Percentiles rank a stretch among this genome's conserved stretches.
Evolutionary conservation across 257 asterid genomes (phyloP).

Genomic region (Datura wrightii): DNA sequence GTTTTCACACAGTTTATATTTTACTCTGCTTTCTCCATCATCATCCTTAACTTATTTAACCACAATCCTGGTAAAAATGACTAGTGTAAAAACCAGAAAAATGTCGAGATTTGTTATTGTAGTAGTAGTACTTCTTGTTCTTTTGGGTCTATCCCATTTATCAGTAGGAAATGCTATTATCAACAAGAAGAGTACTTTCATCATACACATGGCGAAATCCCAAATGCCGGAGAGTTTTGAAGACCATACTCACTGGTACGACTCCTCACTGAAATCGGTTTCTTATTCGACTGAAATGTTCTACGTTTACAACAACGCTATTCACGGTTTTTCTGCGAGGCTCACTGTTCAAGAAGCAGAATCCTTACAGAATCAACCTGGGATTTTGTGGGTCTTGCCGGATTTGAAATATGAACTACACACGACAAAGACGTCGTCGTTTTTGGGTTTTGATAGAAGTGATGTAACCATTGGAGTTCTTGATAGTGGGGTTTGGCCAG

Average conservation of each 20-base stretch:
- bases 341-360: constrained; percentile 50
- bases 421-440: constrained; percentile 64
- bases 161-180: not conserved
- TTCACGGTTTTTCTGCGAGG: constrained; percentile 55
- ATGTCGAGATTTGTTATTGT: not conserved
- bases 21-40: not conserved
- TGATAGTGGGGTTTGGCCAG: constrained; percentile 62
- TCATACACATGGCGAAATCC: constrained; percentile 79
- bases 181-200: constrained; percentile 52
- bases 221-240: constrained; percentile 71
- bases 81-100: not conserved
- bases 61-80: not conserved
- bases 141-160: constrained; percentile 38
- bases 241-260: constrained; percentile 69
- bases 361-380: constrained; percentile 49
- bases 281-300: constrained; percentile 46
- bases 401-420: constrained; percentile 57
- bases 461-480: constrained; percentile 33
- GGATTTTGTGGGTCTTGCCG: constrained; percentile 55
- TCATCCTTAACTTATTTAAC: not conserved
- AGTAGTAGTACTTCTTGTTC: not conserved
- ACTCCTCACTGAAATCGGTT: constrained; percentile 51
- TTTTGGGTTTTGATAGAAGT: constrained; percentile 51
- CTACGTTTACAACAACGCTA: constrained; percentile 54
- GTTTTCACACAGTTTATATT: constrained; percentile 19